Conservation (phyloP, 78 protist species). For the Isochrysis galbana region DNA sequence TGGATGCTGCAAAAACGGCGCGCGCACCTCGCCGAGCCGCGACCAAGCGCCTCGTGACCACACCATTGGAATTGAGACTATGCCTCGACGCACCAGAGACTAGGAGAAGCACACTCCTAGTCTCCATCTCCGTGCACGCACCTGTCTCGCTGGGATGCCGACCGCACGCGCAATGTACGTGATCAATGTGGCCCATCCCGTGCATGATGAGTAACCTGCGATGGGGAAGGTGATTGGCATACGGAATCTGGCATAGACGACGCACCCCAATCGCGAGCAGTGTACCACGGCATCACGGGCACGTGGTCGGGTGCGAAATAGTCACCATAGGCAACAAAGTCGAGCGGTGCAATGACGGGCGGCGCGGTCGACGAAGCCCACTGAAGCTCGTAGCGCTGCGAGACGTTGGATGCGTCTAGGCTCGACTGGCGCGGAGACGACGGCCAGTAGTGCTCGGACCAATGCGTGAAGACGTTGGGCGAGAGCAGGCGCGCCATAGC, state of each 20-base stretch:
- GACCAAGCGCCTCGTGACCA: too few relatives aligned
- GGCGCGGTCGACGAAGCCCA: slow-evolving; percentile 35
- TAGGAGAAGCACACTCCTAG: too few relatives aligned
- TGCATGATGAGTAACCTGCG: slow-evolving; percentile 39
- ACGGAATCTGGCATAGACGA: too few relatives aligned
- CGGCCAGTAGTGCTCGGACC: background rate
- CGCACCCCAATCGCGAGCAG: background rate
- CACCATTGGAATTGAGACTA: background rate
- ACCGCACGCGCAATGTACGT: background rate
- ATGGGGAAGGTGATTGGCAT: background rate
- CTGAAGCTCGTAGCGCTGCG: background rate
- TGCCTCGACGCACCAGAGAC: background rate
- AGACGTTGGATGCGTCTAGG: background rate
- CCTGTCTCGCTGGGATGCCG: slow-evolving; percentile 33
- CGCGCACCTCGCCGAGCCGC: background rate
- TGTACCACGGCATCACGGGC: background rate
- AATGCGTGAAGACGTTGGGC: background rate
- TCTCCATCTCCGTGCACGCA: too few relatives aligned
- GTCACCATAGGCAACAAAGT: slow-evolving; percentile 34
- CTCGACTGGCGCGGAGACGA: background rate
- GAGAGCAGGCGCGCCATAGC: slow-evolving; percentile 12
- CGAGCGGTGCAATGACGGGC: slow-evolving; percentile 31
- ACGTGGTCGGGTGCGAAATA: background rate
- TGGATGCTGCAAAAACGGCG: background rate
- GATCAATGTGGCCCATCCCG: slow-evolving; percentile 31